A percentile compares a stretch with the other conserved stretches of the same genome.
These are phyloP conservation scores for Trypanosoma boissoni DNA, from an alignment of 208 protist species.

Conservation along the genomic window DNA sequence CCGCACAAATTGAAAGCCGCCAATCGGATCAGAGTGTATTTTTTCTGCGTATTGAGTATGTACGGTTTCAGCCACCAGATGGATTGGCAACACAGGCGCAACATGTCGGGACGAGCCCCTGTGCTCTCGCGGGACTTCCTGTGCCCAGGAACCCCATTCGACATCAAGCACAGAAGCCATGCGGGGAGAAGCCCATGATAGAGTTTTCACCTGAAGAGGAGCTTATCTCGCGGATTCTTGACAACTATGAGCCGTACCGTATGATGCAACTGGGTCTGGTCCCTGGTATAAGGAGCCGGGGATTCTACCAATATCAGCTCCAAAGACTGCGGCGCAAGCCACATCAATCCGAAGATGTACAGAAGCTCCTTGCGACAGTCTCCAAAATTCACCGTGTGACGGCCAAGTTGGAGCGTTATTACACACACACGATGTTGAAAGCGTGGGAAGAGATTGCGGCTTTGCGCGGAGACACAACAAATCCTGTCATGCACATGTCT, in stretches of 20 bases:
- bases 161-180: neutral
- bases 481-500: neutral
- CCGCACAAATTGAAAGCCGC: too few species aligned
- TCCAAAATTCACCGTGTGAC: slow-evolving; percentile 12
- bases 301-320: slow-evolving; percentile 68
- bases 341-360: slow-evolving; percentile 26
- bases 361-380: slow-evolving; percentile 22
- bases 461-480: slow-evolving; percentile 15
- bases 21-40: too few species aligned
- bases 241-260: slow-evolving; percentile 78
- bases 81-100: neutral
- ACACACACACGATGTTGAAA: slow-evolving; percentile 18
- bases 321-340: slow-evolving; percentile 35
- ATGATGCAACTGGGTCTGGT: slow-evolving; percentile 71
- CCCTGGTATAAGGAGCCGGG: slow-evolving; percentile 49
- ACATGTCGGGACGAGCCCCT: too few species aligned
- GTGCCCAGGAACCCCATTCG: neutral
- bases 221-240: slow-evolving; percentile 54
- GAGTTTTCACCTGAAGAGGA: slow-evolving; percentile 52
- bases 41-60: too few species aligned
- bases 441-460: slow-evolving; percentile 13
- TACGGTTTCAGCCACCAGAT: too few species aligned
- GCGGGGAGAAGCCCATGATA: slow-evolving; percentile 20
- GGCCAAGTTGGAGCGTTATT: slow-evolving; percentile 17
- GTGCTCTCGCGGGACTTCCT: too few species aligned